Conservation (phyloP, 2,329 filamentous ascomycete genomes). For the Dothistroma septosporum region DNA sequence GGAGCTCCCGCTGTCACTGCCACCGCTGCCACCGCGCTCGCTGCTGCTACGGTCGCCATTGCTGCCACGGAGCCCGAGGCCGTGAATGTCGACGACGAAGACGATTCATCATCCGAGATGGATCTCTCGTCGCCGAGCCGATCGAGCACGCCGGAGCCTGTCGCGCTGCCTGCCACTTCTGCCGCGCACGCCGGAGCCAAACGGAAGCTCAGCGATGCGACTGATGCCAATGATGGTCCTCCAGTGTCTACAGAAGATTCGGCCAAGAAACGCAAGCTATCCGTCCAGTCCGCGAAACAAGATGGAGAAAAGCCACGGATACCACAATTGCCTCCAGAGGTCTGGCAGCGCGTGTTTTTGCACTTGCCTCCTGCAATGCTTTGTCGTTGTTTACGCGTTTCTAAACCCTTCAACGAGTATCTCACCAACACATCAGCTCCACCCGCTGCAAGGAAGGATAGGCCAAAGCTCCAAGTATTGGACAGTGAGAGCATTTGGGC, state of each 20-base stretch:
- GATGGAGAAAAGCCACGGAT: not conserved
- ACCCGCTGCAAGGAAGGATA: slow-evolving; percentile 15
- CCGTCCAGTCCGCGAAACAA: not conserved
- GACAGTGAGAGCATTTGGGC: slow-evolving; percentile 68
- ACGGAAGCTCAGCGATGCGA: slow-evolving; percentile 28
- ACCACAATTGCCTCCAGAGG: slow-evolving; percentile 19
- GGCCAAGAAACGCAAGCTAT: slow-evolving; percentile 25
- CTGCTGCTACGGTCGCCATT: slow-evolving; percentile 2
- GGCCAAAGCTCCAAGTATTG: slow-evolving; percentile 27
- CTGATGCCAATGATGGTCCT: slow-evolving; percentile 9
- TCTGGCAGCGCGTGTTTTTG: slow-evolving; percentile 35
- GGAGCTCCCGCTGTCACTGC: not conserved
- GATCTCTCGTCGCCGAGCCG: slow-evolving; percentile 28
- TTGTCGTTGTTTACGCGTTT: slow-evolving; percentile 31
- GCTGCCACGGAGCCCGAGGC: not conserved
- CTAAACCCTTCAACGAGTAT: slow-evolving; percentile 27
- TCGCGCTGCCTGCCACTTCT: slow-evolving; percentile 5
- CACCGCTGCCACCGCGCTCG: slow-evolving; percentile 4
- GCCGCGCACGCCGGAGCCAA: slow-evolving; percentile 25
- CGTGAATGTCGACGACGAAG: slow-evolving; percentile 11
- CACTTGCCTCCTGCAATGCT: slow-evolving; percentile 33
- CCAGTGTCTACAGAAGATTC: slow-evolving; percentile 11
- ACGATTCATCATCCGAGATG: slow-evolving; percentile 29
- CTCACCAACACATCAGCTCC: slow-evolving; percentile 24
- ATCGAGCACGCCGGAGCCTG: slow-evolving; percentile 17